These are phyloP conservation scores for Papiliotrema laurentii DNA, from an alignment of 1,284 basidiomycete species.

Conservation along the genomic window DNA sequence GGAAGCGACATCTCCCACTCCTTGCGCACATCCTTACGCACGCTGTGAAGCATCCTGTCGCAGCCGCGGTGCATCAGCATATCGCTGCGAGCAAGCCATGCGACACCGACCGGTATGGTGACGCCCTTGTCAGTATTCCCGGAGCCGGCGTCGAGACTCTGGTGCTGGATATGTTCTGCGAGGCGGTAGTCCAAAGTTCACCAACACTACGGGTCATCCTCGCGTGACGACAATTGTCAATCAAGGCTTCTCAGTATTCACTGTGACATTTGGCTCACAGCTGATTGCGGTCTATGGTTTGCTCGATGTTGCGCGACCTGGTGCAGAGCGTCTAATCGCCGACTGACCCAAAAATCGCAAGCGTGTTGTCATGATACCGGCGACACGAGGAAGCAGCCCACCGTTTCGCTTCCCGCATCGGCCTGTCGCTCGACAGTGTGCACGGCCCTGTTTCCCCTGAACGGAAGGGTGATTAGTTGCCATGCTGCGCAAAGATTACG, in stretches of 20 bases:
- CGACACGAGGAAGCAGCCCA: background rate
- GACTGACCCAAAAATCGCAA: background rate
- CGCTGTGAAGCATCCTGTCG: background rate
- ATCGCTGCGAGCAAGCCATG: background rate
- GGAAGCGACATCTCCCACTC: background rate
- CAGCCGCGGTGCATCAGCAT: background rate
- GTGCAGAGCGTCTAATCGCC: background rate
- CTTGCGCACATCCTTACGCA: background rate
- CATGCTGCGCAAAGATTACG: background rate
- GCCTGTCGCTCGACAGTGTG: background rate
- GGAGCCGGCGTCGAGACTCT: background rate
- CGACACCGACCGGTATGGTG: background rate
- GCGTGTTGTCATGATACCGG: background rate
- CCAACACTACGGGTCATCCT: background rate
- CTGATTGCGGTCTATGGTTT: background rate
- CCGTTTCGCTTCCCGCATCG: background rate
- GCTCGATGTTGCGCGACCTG: background rate
- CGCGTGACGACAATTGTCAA: background rate
- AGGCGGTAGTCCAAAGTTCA: background rate
- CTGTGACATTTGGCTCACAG: background rate
- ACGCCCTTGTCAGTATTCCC: background rate
- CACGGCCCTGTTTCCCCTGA: background rate
- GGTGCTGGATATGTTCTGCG: background rate
- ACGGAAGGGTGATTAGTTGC: background rate
- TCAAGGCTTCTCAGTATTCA: slow-evolving; percentile 17